Base-by-base conservation (phyloP, 2,329 filamentous ascomycete species). In the Alternaria sp. region DNA sequence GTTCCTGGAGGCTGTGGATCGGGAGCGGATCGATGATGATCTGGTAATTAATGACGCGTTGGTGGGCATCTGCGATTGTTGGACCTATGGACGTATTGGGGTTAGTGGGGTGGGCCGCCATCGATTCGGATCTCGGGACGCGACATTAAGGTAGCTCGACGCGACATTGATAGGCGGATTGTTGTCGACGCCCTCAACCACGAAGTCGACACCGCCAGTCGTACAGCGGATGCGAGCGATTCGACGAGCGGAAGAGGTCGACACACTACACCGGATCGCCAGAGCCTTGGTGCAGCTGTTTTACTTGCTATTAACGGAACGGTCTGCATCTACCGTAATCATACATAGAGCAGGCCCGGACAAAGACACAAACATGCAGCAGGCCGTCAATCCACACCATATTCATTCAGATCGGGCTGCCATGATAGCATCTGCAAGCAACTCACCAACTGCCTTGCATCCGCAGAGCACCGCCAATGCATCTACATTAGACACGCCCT, bases 11-110 rank as follows among this genome's bases (percentile, higher is more conserved):
- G 51, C 11, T 60, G 57, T 63, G 61, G 56, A 58, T 58, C 50
- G 55, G 24, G 42, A 26, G 42, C 33, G 51, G 54, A 61, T 41
- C 49, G 51, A 28, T 50, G 61, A 61, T 51, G 57, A 56, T 61
- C 56, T 44, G 28, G 10, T 29, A 21, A 70, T 67, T 29, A 21
- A 70, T 67, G 68, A 69, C 69, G 66, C 60, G 46, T 68, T 61
- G 65, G 66, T 58, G 39, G 28, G 24, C 21, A 41, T 40, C 34
- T 51, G 37, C 17, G 13, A 14, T 8, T 4, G 21, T 23, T 36
- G 29, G 29, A 31, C 23, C 24, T 55, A 49, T 24, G 24, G 24
- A 29, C 7, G 31, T 3, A 7, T 50, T 39, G 4, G 44, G 34
- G 2, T 44, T 58, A 58, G 56, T 41, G 26, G 14, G 14, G 14